These are phyloP conservation scores for Penicillium carneum DNA, from an alignment of 2,329 filamentous ascomycete genomes.

Conservation along the genomic window DNA sequence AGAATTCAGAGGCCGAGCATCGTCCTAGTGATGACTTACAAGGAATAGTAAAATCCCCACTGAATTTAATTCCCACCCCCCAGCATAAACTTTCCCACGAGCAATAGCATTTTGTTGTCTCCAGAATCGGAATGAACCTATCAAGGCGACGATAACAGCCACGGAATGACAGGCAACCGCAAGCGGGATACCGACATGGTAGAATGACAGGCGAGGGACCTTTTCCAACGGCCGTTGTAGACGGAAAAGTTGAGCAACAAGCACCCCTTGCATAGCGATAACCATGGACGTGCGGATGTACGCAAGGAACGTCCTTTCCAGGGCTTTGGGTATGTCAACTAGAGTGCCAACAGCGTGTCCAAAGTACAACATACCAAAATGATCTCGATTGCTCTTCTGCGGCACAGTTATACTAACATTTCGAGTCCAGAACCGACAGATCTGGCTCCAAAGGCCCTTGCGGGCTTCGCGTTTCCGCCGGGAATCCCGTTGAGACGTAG, in stretches of 20 bases:
- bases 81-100: conserved; percentile 63
- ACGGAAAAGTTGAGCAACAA: conserved; percentile 72
- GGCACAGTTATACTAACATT: conserved; percentile 49
- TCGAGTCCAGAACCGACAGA: conserved; percentile 81
- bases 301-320: conserved; percentile 77
- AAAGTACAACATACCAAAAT: conserved; percentile 46
- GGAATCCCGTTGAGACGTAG: conserved; percentile 32
- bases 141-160: conserved; percentile 58
- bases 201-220: conserved; percentile 62
- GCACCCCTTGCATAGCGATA: conserved; percentile 70
- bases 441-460: conserved; percentile 68
- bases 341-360: too few relatives aligned
- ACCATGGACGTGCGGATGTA: conserved; percentile 75
- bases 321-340: conserved; percentile 57
- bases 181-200: conserved; percentile 67
- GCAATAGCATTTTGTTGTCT: conserved; percentile 66
- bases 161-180: conserved; percentile 57
- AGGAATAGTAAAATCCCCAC: conserved; percentile 53
- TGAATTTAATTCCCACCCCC: conserved; percentile 65
- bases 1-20: background rate
- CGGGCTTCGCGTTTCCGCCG: conserved; percentile 19
- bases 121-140: conserved; percentile 68
- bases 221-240: conserved; percentile 52
- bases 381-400: conserved; percentile 52
- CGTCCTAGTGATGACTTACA: background rate